Evolutionary conservation across 495 filamentous ascomycete species (phyloP).

Genomic region (Parathielavia appendiculata): DNA sequence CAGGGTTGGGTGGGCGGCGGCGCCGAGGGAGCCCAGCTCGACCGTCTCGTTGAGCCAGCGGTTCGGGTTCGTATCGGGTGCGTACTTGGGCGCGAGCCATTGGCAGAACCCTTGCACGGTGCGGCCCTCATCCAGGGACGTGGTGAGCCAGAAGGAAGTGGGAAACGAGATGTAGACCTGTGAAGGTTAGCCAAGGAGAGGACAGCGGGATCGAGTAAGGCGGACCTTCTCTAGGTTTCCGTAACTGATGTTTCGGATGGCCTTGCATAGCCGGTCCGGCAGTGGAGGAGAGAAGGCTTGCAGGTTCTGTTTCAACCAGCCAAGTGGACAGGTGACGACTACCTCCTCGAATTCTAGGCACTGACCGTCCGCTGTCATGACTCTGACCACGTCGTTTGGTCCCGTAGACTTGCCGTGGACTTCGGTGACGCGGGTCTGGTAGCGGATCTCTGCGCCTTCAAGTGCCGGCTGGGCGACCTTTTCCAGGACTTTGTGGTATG

Average conservation of each 20-base stretch:
- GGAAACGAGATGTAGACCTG: slow-evolving; percentile 84
- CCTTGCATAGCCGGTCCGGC: slow-evolving; percentile 58
- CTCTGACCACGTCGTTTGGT: slow-evolving; percentile 39
- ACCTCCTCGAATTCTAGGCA: slow-evolving; percentile 69
- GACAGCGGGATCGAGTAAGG: background rate
- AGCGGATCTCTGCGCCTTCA: slow-evolving; percentile 58
- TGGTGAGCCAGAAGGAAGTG: slow-evolving; percentile 51
- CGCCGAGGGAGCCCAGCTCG: slow-evolving; percentile 65
- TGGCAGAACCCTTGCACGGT: slow-evolving; percentile 56
- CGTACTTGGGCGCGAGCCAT: slow-evolving; percentile 62
- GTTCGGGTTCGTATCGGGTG: slow-evolving; percentile 54
- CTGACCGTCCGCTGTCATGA: slow-evolving; percentile 53
- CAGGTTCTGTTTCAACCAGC: slow-evolving; percentile 78
- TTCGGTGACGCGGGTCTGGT: slow-evolving; percentile 39
- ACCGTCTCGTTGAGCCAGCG: slow-evolving; percentile 75
- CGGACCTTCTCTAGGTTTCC: slow-evolving; percentile 79
- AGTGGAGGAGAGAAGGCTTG: slow-evolving; percentile 65
- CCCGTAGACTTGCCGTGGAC: slow-evolving; percentile 45
- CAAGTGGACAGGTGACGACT: slow-evolving; percentile 78
- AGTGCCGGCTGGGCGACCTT: slow-evolving; percentile 59
- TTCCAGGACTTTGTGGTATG: slow-evolving; percentile 71
- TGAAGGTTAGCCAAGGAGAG: slow-evolving; percentile 14
- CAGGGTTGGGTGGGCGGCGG: slow-evolving; percentile 72
- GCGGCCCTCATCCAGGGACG: slow-evolving; percentile 23
- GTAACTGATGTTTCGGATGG: slow-evolving; percentile 76